Evolutionary conservation across 2,329 filamentous ascomycete species (phyloP), one percentile per base, ranked within the genome.

Genomic region (Talaromyces rugulosus): DNA sequence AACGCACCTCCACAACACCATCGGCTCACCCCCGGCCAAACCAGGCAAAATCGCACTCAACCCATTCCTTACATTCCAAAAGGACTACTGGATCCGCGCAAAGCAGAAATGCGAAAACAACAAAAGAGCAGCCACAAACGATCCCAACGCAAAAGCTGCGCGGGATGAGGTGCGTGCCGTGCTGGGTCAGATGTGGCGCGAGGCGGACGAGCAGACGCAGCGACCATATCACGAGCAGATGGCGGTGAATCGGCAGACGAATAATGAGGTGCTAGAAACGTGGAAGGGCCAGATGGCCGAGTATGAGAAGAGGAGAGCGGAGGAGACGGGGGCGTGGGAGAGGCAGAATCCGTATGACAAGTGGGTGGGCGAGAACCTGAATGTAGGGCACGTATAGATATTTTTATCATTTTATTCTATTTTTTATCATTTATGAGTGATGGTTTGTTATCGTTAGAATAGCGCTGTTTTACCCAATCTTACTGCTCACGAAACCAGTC

Each of bases 151-250:
- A 6, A 96, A 92, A 68, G 84, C 83, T 2, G 79, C 82, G 2
- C 82, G 85, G 50, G 83, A 87, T 69, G 91, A 96, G 70, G 90
- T 98, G 61, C 90, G 95, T 36, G 85, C 88, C 57, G 91, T 92
- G 73, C 86, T 95, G 9, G 93, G 93, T 31, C 89, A 89, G 71
- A 93, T 95, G 88, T 99, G 95, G 95, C 91, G 89, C 68, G 89
- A 90, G 56, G 87, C 90, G 0, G 77, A 82, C 1, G 81, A 86
- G 5, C 89, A 90, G 52, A 84, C 87, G 67, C 91, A 89, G 70
- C 83, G 84, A 71, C 93, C 92, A 0, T 98, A 90, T 70, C 84
- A 93, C 56, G 88, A 92, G 31, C 83, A 88, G 72, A 90, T 90
- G 4, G 83, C 87, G 60, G 82, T 83, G 58, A 89, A 91, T 67